Evolutionary conservation across 805 yeast genomes (phyloP).

Genomic region (Yarrowia sp.): DNA sequence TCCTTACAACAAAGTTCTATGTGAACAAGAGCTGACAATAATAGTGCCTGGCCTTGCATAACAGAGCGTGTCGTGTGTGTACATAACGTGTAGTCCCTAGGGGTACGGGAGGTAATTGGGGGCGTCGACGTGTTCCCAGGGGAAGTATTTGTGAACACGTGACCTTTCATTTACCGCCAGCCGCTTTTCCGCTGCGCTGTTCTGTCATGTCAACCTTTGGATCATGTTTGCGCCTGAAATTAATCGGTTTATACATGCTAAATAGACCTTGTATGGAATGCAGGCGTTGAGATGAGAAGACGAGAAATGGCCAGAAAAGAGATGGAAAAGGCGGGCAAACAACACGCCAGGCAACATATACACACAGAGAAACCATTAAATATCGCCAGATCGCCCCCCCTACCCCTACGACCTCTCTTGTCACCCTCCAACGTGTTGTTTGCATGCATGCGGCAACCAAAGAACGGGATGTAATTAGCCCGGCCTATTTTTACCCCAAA

Average conservation of each 20-base stretch:
- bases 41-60: slow-evolving; percentile 19
- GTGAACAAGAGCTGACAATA: background rate
- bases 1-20: background rate
- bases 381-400: too few relatives aligned
- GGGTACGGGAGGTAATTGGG: background rate
- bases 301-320: background rate
- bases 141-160: too few relatives aligned
- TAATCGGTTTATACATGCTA: slow-evolving; percentile 12
- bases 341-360: too few relatives aligned
- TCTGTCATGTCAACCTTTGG: too few relatives aligned
- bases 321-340: background rate
- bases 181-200: too few relatives aligned
- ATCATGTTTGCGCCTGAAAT: slow-evolving; percentile 20
- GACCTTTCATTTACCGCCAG: too few relatives aligned
- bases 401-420: too few relatives aligned
- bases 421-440: slow-evolving; percentile 12
- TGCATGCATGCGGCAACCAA: slow-evolving; percentile 24
- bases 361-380: too few relatives aligned
- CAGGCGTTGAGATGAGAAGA: background rate
- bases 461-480: slow-evolving; percentile 8
- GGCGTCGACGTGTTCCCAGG: too few relatives aligned
- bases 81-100: background rate
- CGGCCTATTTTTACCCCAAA: slow-evolving; percentile 18
- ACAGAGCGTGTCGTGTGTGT: slow-evolving; percentile 15
- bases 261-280: slow-evolving; percentile 38